phyloP scores from a whole-genome alignment of 2,329 filamentous ascomycete genomes.

The Alternaria brassicicola region DNA sequence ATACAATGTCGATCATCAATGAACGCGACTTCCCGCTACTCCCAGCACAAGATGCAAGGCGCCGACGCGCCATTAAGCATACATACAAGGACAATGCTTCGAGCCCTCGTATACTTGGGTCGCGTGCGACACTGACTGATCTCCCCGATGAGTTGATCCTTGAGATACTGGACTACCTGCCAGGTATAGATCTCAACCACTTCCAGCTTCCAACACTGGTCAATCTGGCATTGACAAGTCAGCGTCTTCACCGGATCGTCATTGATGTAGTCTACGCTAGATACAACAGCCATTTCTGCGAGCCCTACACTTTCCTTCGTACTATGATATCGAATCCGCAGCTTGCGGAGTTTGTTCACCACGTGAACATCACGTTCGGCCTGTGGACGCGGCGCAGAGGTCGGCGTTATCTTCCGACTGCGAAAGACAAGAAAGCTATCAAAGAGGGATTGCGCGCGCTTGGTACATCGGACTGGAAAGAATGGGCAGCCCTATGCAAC shows the following conservation, averaged over 20 bases:
- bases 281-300: conserved; percentile 31
- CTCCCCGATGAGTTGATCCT: conserved; percentile 40
- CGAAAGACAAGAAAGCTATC: conserved; percentile 34
- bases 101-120: background rate
- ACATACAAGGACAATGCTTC: background rate
- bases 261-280: conserved; percentile 25
- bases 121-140: conserved; percentile 20
- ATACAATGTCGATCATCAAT: conserved; percentile 21
- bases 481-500: conserved; percentile 32
- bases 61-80: background rate
- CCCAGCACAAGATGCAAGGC: conserved; percentile 15
- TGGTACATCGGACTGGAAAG: conserved; percentile 34
- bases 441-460: conserved; percentile 33
- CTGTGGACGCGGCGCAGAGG: background rate
- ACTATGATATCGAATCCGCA: conserved; percentile 27
- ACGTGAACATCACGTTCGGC: conserved; percentile 23
- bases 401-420: conserved; percentile 21
- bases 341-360: conserved; percentile 24
- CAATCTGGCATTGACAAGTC: conserved; percentile 32
- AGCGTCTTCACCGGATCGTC: conserved; percentile 30
- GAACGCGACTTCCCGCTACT: conserved; percentile 31
- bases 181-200: conserved; percentile 19
- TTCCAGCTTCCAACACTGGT: conserved; percentile 27
- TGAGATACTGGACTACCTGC: conserved; percentile 31
- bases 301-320: conserved; percentile 39